Evolutionary conservation across 2,329 filamentous ascomycete species (phyloP).

Genomic region (Colletotrichum sp.): DNA sequence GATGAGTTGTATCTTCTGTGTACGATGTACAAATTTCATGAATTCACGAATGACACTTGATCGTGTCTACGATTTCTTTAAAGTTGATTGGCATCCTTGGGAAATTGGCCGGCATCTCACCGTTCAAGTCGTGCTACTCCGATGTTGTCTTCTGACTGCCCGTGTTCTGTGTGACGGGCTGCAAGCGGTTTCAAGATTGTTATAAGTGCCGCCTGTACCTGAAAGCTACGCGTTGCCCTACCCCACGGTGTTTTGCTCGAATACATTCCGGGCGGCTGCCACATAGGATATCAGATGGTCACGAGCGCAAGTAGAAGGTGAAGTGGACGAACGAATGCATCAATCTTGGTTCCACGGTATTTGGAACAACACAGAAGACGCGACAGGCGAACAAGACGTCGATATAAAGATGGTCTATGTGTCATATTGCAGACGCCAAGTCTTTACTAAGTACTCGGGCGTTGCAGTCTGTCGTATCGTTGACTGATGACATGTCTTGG

Average conservation of each 20-base stretch:
- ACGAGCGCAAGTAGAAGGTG: background rate
- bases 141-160: background rate
- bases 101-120: background rate
- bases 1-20: slow-evolving; percentile 14
- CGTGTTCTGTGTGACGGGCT: background rate
- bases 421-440: background rate
- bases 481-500: background rate
- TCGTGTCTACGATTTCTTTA: background rate
- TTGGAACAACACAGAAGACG: background rate
- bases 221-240: background rate
- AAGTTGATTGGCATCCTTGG: background rate
- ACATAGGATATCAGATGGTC: background rate
- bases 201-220: background rate
- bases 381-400: background rate
- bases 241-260: background rate
- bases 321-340: background rate
- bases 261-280: background rate
- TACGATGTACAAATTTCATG: slow-evolving; percentile 21
- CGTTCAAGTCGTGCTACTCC: background rate
- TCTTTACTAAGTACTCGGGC: background rate
- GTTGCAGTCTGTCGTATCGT: background rate
- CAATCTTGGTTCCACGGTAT: background rate
- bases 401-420: background rate
- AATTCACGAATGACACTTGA: slow-evolving; percentile 13
- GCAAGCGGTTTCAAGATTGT: background rate